Percentiles rank a stretch among this genome's conserved stretches.
Conservation (phyloP, 495 filamentous ascomycete species). For the Annulohypoxylon stygium region DNA sequence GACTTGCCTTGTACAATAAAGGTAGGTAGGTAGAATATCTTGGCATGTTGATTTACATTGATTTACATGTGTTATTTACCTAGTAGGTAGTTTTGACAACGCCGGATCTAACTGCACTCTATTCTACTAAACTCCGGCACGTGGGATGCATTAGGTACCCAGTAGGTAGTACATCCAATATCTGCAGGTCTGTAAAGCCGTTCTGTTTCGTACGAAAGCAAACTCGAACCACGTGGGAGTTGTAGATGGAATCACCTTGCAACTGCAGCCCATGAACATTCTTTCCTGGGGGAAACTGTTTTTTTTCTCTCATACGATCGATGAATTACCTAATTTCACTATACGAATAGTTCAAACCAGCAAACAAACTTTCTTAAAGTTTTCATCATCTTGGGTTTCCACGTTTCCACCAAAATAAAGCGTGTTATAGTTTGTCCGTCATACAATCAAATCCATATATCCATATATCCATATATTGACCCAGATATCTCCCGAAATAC, state of each 20-base stretch:
- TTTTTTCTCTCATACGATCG: neutral
- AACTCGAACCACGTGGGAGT: constrained; percentile 11
- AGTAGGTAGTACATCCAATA: neutral
- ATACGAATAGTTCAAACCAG: constrained; percentile 7
- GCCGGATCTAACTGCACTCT: neutral
- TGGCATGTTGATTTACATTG: neutral
- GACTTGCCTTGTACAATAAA: neutral
- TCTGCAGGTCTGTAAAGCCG: neutral
- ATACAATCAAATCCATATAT: neutral
- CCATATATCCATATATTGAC: neutral
- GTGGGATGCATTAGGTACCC: neutral
- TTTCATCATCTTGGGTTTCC: neutral
- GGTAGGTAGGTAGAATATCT: neutral
- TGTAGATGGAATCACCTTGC: constrained; percentile 10
- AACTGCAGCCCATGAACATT: neutral
- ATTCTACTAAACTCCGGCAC: constrained; percentile 14
- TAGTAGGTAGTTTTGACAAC: neutral
- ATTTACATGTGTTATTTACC: constrained; percentile 10
- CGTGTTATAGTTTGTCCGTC: neutral
- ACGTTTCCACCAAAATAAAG: neutral
- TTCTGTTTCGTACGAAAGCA: constrained; percentile 3
- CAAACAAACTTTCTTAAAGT: neutral
- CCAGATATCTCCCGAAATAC: neutral
- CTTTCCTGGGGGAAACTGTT: neutral
- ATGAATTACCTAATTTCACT: neutral